Percentiles rank a stretch among this genome's conserved stretches.
These are phyloP conservation scores for Leccinum sublutescens DNA, from an alignment of 768 basidiomycete genomes.

Conservation along the genomic window DNA sequence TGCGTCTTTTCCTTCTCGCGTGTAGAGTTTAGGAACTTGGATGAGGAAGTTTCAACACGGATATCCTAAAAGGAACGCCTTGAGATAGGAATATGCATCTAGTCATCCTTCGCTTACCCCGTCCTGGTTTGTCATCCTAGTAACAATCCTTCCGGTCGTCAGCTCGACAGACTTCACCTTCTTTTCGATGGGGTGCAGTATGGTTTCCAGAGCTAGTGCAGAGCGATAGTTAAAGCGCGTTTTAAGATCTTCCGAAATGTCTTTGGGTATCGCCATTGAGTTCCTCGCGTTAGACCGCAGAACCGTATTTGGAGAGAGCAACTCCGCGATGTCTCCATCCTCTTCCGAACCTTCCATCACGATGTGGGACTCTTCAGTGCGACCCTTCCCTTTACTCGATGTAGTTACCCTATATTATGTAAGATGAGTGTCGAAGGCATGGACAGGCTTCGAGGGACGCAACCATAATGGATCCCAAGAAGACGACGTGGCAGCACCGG, in stretches of 20 bases:
- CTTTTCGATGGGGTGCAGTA: background rate
- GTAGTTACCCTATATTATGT: background rate
- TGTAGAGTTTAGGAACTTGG: conserved; percentile 20
- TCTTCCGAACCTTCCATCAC: conserved; percentile 19
- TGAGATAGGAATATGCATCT: conserved; percentile 5
- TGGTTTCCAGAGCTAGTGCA: conserved; percentile 2
- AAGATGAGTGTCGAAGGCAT: conserved; percentile 26
- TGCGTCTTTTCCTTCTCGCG: conserved; percentile 5
- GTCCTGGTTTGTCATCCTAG: conserved; percentile 25
- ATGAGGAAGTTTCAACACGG: conserved; percentile 27
- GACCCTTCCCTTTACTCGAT: conserved; percentile 25
- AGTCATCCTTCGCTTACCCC: conserved; percentile 18
- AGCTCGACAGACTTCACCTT: conserved; percentile 9
- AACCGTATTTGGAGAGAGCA: background rate
- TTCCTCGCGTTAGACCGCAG: background rate
- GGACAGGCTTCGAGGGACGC: background rate
- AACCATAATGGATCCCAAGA: conserved; percentile 25
- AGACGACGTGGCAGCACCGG: conserved; percentile 7
- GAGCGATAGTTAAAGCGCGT: conserved; percentile 4
- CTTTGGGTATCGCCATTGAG: conserved; percentile 15
- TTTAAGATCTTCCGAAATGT: conserved; percentile 3
- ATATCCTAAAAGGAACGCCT: conserved; percentile 5
- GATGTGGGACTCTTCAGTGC: conserved; percentile 9
- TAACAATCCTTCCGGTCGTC: background rate
- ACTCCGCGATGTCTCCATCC: conserved; percentile 21